These are phyloP conservation scores for Cryptococcus jaspeensis DNA, from an alignment of 1,284 basidiomycete genomes.

Conservation along the genomic window DNA sequence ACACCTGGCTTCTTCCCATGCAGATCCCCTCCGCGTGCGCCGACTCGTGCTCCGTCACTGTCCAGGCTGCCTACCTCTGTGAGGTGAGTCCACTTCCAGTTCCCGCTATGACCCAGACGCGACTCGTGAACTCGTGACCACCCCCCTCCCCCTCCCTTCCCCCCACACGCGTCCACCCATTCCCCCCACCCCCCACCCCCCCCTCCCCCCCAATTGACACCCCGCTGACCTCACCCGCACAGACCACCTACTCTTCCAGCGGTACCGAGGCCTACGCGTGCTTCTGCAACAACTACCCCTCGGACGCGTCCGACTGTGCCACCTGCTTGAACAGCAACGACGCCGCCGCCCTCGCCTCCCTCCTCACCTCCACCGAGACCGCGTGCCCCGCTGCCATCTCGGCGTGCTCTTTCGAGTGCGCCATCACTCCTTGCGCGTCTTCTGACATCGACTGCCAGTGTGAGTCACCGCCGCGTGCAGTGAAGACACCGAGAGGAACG, in stretches of 20 bases:
- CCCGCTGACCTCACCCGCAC: not conserved
- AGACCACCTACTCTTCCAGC: slow-evolving; percentile 10
- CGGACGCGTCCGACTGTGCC: slow-evolving; percentile 39
- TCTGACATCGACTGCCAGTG: slow-evolving; percentile 47
- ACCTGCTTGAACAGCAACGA: slow-evolving; percentile 44
- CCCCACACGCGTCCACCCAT: too few species aligned
- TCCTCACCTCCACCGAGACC: slow-evolving; percentile 32
- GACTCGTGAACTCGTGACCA: not conserved
- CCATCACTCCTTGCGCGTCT: slow-evolving; percentile 40
- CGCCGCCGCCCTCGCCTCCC: slow-evolving; percentile 34
- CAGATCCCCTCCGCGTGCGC: slow-evolving; percentile 46
- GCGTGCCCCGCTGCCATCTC: slow-evolving; percentile 32
- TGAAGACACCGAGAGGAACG: not conserved
- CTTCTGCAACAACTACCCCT: slow-evolving; percentile 46
- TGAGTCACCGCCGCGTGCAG: slow-evolving; percentile 12
- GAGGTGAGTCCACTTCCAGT: slow-evolving; percentile 22
- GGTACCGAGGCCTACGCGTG: slow-evolving; percentile 42
- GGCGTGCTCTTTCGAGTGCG: slow-evolving; percentile 43
- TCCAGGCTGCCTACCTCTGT: slow-evolving; percentile 40
- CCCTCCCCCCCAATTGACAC: not conserved
- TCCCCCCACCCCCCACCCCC: not conserved
- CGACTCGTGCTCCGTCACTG: slow-evolving; percentile 33
- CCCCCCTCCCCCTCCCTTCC: not conserved
- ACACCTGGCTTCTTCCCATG: not conserved
- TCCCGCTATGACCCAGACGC: not conserved